phyloP scores from a whole-genome alignment of 2,329 filamentous ascomycete genomes.

The Fusarium sp. region DNA sequence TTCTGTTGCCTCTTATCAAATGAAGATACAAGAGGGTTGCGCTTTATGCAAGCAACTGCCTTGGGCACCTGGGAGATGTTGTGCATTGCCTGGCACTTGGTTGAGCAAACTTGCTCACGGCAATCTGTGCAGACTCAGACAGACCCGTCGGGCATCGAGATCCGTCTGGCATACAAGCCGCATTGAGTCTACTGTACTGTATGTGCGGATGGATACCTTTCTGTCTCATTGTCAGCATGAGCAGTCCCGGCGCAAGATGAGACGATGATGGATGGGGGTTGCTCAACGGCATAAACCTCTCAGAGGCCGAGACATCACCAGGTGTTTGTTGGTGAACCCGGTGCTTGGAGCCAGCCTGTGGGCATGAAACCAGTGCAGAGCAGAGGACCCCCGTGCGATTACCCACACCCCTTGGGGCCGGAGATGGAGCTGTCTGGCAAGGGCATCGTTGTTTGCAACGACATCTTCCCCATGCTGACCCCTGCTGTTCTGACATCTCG shows the following conservation, averaged over 20 bases:
- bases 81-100: constrained; percentile 8
- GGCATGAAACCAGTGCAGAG: constrained; percentile 4
- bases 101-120: background rate
- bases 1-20: background rate
- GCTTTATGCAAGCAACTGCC: constrained; percentile 3
- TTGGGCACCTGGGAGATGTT: background rate
- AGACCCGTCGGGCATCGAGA: background rate
- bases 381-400: constrained; percentile 15
- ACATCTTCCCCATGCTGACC: constrained; percentile 33
- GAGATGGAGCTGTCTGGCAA: constrained; percentile 13
- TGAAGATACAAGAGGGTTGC: background rate
- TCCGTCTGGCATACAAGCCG: background rate
- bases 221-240: background rate
- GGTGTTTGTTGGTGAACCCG: constrained; percentile 19
- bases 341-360: constrained; percentile 18
- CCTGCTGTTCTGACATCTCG: constrained; percentile 36
- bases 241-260: constrained; percentile 5
- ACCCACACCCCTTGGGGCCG: constrained; percentile 23
- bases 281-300: constrained; percentile 6
- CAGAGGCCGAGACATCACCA: constrained; percentile 6
- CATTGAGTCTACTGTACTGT: background rate
- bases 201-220: background rate
- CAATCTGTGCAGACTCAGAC: background rate
- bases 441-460: constrained; percentile 19
- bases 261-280: constrained; percentile 4